Conservation (phyloP, 2,329 filamentous ascomycete genomes). For the Aspergillus novoparasiticus region DNA sequence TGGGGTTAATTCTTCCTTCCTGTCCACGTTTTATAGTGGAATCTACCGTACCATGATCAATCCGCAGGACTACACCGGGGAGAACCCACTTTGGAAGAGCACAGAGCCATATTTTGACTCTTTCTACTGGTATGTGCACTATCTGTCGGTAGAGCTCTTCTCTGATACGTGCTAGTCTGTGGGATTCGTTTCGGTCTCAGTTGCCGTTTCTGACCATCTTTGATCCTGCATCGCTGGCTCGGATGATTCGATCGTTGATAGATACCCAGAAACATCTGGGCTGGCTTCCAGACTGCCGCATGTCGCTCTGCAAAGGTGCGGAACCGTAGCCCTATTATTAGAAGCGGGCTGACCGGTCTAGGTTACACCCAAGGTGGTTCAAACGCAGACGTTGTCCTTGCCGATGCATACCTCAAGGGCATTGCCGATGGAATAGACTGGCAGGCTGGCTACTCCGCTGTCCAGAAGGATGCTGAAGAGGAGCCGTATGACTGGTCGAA, state of each 20-base stretch:
- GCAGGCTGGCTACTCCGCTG: constrained; percentile 67
- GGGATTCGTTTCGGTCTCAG: constrained; percentile 70
- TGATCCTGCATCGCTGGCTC: constrained; percentile 62
- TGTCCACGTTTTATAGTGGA: constrained; percentile 67
- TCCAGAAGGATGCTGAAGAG: constrained; percentile 69
- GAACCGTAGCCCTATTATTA: not conserved
- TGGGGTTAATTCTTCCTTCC: constrained; percentile 31
- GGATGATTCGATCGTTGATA: constrained; percentile 70
- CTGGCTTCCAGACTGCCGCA: constrained; percentile 73
- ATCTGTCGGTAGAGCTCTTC: not conserved
- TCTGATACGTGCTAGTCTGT: constrained; percentile 49
- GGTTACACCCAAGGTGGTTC: constrained; percentile 74
- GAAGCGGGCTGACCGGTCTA: constrained; percentile 8
- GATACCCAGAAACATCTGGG: constrained; percentile 71
- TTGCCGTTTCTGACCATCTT: constrained; percentile 69
- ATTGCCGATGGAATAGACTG: constrained; percentile 65
- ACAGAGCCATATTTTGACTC: constrained; percentile 72
- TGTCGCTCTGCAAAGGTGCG: constrained; percentile 65
- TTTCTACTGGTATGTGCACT: constrained; percentile 63
- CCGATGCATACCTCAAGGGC: constrained; percentile 70
- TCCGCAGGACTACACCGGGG: constrained; percentile 72
- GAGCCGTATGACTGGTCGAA: constrained; percentile 71
- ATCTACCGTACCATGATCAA: constrained; percentile 71
- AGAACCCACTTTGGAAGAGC: constrained; percentile 68
- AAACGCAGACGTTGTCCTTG: constrained; percentile 69